Base-by-base conservation (phyloP, 805 yeast species). In the Candida nemodendra region DNA sequence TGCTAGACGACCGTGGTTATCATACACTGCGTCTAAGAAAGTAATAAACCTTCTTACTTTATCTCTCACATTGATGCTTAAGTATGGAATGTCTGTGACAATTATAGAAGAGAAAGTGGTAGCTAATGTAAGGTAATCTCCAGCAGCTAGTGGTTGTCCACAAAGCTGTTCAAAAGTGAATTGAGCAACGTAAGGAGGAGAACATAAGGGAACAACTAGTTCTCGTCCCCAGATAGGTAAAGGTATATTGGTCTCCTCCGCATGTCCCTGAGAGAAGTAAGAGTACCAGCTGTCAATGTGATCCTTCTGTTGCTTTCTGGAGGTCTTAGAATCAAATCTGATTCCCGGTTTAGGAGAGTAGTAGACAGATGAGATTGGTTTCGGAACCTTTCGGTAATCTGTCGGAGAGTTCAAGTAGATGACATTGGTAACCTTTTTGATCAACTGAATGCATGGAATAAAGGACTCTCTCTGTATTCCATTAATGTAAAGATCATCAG, bases 1-100 rank as follows among this genome's bases (percentile, higher is more conserved):
- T 1, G 95, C 95, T 12, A 93, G 65, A 54, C 89, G 74, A 8
- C 95, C 85, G 50, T 87, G 90, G 38, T 83, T 83, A 61, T 93
- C 98, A 59, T 93, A 93, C 4, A 90, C 95, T 0, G 99, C 97
- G 61, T 93, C 99, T 38, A 93, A 64, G 52, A 93, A 93, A 0
- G 96, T 93, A 59, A 93, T 93, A 57, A 93, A 91, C 51, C 99
- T 70, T 55, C 98, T 74, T 17, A 90, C 87, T 48, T 82, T 74
- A 54, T 93, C 97, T 46, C 96, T 74, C 32, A 78, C 83, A 49
- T 82, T 74, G 9, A 84, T 71, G 15, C 95, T 79, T 54, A 93
- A 64, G 45, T 81, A 81, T 9, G 99, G 99, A 29, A 93, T 89
- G 57, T 93, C 98, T 0, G 97, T 88, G 32, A 93, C 74, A n/a